Base-by-base conservation (phyloP, 371 early-diverging fungal species). In the Nematocida ironsii region DNA sequence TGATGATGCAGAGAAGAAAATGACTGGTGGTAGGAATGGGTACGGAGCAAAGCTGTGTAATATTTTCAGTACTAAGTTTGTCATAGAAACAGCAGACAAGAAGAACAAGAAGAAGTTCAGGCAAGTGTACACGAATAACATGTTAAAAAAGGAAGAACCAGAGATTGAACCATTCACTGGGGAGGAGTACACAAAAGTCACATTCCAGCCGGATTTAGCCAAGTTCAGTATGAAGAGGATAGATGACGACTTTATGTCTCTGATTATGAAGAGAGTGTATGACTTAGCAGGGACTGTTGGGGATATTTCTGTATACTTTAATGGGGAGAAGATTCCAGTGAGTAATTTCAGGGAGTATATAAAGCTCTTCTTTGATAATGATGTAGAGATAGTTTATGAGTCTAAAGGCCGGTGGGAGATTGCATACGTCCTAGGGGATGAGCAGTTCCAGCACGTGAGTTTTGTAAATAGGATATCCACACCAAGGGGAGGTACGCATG, bases 41-140 rank as follows among this genome's bases (percentile, higher is more conserved):
- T 98, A 94, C 86, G 98, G 98, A 72, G 98, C 99, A 50, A 99
- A 98, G 86, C 90, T 98, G 13, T 95, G 97, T 89, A 99, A 99
- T 84, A 97, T 99, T 66, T 98, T 97, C 84, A 93, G 93, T 83
- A 92, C 89, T 3, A 92, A 94, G 88, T 99, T 99, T 86, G 91
- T 90, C 45, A 94, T 99, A 9, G 98, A 98, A 88, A 98, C 97
- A 0, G 93, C 92, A 0, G 94, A 95, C 85, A 89, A 89, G 20
- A 72, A 83, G 58, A 82, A 70, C 33, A 88, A 88, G 25, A 88
- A 89, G 25, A 88, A 90, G 45, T 89, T 91, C 60, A 92, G 94
- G 91, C 87, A 91, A 89, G 82, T 54, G 44, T 87, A 83, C 78
- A 70, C 57, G 62, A 75, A 86, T 20, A 86, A 88, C 62, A 88